Conservation (phyloP, 176 grass and related monocot species). For the Rhynchospora breviuscula region DNA sequence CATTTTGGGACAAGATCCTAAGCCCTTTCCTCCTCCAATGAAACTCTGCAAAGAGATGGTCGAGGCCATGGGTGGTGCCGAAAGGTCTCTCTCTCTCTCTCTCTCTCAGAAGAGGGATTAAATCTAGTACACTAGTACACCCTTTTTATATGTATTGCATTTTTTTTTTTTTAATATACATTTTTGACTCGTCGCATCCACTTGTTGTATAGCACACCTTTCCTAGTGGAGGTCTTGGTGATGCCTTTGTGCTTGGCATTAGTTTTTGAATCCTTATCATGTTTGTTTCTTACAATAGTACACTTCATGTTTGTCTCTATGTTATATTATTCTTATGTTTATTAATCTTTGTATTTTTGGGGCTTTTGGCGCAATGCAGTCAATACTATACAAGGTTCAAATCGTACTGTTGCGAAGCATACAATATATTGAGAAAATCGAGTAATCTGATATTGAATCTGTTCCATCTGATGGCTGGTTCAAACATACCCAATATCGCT, state of each 20-base stretch:
- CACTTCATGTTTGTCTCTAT: constrained; percentile 3
- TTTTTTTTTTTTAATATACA: not conserved
- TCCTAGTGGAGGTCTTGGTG: not conserved
- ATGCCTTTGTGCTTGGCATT: too few species aligned
- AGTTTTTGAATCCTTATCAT: not conserved
- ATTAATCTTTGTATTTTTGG: constrained; percentile 6
- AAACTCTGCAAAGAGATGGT: constrained; percentile 99
- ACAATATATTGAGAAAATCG: constrained; percentile 91
- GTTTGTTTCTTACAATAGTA: not conserved
- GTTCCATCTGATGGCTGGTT: constrained; percentile 82
- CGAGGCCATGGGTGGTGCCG: constrained; percentile 94
- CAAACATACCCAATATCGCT: constrained; percentile 79
- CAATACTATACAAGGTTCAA: constrained; percentile 97
- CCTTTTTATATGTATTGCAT: too few species aligned
- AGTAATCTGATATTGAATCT: constrained; percentile 97
- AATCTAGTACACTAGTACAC: not conserved
- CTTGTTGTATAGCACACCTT: not conserved
- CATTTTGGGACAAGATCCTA: constrained; percentile 95
- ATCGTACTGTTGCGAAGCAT: constrained; percentile 96
- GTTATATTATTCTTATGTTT: not conserved
- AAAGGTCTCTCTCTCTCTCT: constrained; percentile 52
- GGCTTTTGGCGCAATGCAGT: constrained; percentile 41
- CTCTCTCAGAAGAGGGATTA: not conserved
- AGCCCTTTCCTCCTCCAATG: constrained; percentile 97
- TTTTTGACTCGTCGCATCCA: not conserved